Conservation (phyloP, 352 stramenopile genomes). For the Pythium sukuiense region DNA sequence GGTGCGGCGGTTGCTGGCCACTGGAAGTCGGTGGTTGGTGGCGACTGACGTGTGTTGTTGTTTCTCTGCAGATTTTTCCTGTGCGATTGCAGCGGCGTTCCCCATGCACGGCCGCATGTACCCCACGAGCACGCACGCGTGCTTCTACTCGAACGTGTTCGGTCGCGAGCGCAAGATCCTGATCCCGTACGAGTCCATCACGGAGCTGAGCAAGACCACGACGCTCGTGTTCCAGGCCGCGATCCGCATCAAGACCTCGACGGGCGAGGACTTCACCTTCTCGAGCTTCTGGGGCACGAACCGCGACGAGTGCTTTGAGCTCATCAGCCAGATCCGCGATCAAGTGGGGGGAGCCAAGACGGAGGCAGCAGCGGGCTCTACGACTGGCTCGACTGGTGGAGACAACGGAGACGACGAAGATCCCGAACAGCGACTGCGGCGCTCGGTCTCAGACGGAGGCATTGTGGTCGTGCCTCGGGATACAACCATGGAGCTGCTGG, state of each 20-base stretch:
- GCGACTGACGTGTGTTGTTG: neutral
- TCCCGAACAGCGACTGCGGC: slow-evolving; percentile 18
- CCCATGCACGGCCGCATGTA: slow-evolving; percentile 90
- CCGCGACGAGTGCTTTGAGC: slow-evolving; percentile 73
- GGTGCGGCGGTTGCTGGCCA: slow-evolving; percentile 28
- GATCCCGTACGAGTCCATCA: slow-evolving; percentile 86
- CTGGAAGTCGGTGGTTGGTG: too few species aligned
- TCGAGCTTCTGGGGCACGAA: slow-evolving; percentile 86
- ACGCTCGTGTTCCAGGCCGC: slow-evolving; percentile 81
- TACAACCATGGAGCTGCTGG: slow-evolving; percentile 71
- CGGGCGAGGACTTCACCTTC: slow-evolving; percentile 75
- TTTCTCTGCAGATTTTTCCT: slow-evolving; percentile 73
- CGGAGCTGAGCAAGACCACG: slow-evolving; percentile 76
- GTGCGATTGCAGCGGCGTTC: slow-evolving; percentile 72
- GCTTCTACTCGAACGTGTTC: slow-evolving; percentile 90
- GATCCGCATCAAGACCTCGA: slow-evolving; percentile 63
- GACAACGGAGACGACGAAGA: slow-evolving; percentile 12
- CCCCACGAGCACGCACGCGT: slow-evolving; percentile 75
- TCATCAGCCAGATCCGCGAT: slow-evolving; percentile 68
- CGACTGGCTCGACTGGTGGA: neutral
- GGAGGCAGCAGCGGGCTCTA: neutral
- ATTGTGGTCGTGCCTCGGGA: slow-evolving; percentile 56
- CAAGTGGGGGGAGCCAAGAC: slow-evolving; percentile 31
- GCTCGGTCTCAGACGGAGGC: slow-evolving; percentile 62
- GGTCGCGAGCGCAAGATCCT: slow-evolving; percentile 86